Evolutionary conservation across 1,139 yeast species (phyloP).

Genomic region (Candida labiduridarum): DNA sequence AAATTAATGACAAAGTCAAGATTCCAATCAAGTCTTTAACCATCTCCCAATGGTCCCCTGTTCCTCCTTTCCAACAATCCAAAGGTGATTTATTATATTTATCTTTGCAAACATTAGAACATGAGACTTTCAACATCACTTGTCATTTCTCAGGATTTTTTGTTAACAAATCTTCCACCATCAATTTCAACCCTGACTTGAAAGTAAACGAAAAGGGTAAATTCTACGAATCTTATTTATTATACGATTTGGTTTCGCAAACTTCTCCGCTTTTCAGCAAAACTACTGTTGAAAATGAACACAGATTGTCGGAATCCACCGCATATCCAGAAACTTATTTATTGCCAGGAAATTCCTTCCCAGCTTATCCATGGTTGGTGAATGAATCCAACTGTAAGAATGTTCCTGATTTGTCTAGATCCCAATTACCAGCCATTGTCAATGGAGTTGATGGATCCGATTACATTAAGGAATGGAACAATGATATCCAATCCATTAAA

Average conservation of each 20-base stretch:
- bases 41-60: slow-evolving; percentile 88
- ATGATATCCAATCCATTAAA: slow-evolving; percentile 79
- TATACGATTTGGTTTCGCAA: slow-evolving; percentile 53
- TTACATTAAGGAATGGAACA: slow-evolving; percentile 80
- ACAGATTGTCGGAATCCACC: slow-evolving; percentile 46
- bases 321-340: slow-evolving; percentile 57
- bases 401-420: slow-evolving; percentile 61
- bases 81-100: slow-evolving; percentile 84
- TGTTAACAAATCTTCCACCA: slow-evolving; percentile 67
- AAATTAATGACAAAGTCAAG: slow-evolving; percentile 26
- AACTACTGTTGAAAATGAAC: slow-evolving; percentile 42
- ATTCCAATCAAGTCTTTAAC: slow-evolving; percentile 56
- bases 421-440: slow-evolving; percentile 56
- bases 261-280: slow-evolving; percentile 57
- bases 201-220: slow-evolving; percentile 45
- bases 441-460: slow-evolving; percentile 65
- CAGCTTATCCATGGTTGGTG: slow-evolving; percentile 80
- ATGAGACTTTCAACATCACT: slow-evolving; percentile 76
- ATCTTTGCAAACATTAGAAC: slow-evolving; percentile 75
- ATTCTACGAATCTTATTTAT: slow-evolving; percentile 44
- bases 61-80: slow-evolving; percentile 61
- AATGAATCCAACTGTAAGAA: slow-evolving; percentile 26
- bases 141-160: slow-evolving; percentile 78
- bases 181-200: slow-evolving; percentile 68
- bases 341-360: slow-evolving; percentile 60